Evolutionary conservation across 805 yeast species (phyloP).

Genomic region (Ogataea pilisensis): DNA sequence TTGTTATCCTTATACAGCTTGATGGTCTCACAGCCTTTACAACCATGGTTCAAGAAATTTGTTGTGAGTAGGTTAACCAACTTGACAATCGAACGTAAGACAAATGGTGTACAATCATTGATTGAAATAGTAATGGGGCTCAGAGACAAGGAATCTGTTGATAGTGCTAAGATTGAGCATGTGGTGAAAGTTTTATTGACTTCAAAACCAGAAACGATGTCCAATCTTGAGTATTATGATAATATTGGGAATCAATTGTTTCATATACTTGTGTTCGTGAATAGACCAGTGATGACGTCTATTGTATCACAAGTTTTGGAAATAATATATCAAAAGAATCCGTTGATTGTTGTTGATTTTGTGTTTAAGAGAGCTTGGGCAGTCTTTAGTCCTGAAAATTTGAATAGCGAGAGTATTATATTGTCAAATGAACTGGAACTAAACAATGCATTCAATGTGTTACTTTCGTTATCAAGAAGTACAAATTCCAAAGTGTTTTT

Average conservation of each 20-base stretch:
- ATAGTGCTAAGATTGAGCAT: conserved; percentile 59
- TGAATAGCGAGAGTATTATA: conserved; percentile 28
- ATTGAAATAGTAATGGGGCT: conserved; percentile 76
- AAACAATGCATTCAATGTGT: conserved; percentile 60
- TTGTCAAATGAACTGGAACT: conserved; percentile 44
- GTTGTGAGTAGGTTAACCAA: conserved; percentile 48
- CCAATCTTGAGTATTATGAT: conserved; percentile 48
- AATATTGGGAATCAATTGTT: conserved; percentile 63
- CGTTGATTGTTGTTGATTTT: conserved; percentile 52
- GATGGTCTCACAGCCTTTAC: conserved; percentile 46
- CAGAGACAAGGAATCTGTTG: conserved; percentile 67
- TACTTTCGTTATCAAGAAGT: conserved; percentile 57
- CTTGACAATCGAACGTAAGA: conserved; percentile 48
- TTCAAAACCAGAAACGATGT: conserved; percentile 54
- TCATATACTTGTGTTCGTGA: conserved; percentile 51
- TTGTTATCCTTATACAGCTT: conserved; percentile 58
- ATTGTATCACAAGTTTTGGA: conserved; percentile 54
- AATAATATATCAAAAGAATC: conserved; percentile 46
- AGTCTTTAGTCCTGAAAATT: conserved; percentile 37
- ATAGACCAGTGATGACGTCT: conserved; percentile 56
- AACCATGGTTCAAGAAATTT: conserved; percentile 41
- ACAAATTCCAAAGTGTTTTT: conserved; percentile 32
- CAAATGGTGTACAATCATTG: conserved; percentile 63
- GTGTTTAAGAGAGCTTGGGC: conserved; percentile 48
- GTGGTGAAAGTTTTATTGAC: conserved; percentile 58